These are phyloP conservation scores for Parathielavia appendiculata DNA, from an alignment of 495 filamentous ascomycete genomes.

Conservation along the genomic window DNA sequence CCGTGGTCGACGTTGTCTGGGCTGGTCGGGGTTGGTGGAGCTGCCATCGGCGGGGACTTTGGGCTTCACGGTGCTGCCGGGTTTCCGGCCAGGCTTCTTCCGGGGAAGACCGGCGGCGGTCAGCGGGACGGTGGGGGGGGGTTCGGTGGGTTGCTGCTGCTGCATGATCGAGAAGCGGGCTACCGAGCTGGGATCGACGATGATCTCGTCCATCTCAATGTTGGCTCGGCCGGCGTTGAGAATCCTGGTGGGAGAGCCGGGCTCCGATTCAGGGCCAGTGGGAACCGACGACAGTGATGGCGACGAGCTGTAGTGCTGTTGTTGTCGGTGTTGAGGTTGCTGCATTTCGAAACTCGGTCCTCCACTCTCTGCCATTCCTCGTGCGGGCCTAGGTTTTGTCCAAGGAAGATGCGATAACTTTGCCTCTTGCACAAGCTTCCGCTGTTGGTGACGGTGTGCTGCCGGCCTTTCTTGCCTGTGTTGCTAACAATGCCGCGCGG, in stretches of 20 bases:
- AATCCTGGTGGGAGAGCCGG: slow-evolving; percentile 31
- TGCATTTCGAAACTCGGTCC: slow-evolving; percentile 22
- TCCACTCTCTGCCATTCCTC: slow-evolving; percentile 16
- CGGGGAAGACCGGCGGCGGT: slow-evolving; percentile 45
- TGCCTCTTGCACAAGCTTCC: too few relatives aligned
- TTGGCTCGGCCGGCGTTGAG: slow-evolving; percentile 33
- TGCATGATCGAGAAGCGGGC: slow-evolving; percentile 32
- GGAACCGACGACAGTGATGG: slow-evolving; percentile 37
- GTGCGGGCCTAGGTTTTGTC: background rate
- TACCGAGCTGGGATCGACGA: slow-evolving; percentile 34
- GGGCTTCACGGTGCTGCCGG: slow-evolving; percentile 45
- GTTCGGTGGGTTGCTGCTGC: slow-evolving; percentile 22
- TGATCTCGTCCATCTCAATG: slow-evolving; percentile 38
- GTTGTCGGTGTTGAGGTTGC: slow-evolving; percentile 9
- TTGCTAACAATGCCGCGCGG: background rate
- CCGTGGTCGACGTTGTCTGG: slow-evolving; percentile 50
- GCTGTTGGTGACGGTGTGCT: background rate
- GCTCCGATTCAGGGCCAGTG: slow-evolving; percentile 32
- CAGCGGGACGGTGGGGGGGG: slow-evolving; percentile 29
- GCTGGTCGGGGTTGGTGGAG: slow-evolving; percentile 38
- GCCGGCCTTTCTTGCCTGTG: background rate
- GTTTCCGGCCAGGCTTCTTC: slow-evolving; percentile 50
- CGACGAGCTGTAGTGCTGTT: slow-evolving; percentile 32
- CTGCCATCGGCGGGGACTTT: slow-evolving; percentile 40
- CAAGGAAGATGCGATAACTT: background rate